Evolutionary conservation across 1,284 basidiomycete species (phyloP), one percentile per base, ranked within the genome.

Genomic region (Marasmius tenuissimus): DNA sequence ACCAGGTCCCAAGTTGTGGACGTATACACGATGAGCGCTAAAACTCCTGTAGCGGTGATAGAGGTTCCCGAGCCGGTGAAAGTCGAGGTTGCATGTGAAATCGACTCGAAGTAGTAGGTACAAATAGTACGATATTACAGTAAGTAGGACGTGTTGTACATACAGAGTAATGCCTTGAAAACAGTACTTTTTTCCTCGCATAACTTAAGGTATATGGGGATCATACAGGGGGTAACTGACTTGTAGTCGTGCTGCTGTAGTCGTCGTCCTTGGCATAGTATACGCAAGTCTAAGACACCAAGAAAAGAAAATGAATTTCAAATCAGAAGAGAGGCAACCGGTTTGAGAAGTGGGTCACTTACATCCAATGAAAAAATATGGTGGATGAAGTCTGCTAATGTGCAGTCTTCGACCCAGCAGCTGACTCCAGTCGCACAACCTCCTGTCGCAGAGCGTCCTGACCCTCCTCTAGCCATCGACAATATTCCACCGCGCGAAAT

Each of bases 401-500:
- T 16, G 50, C n/a, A 14, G 34, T 20, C 14, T 54, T 16, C 42
- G 67, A 79, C 81, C 82, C 84, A 7, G 86, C 87, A 0, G 85
- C 86, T 7, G 81, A 74, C 72, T 92, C 90, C 6, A 87, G 73
- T 63, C 84, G 78, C 42, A 76, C 62, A 5, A 92, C 87, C 72
- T 92, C 89, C 47, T 82, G 79, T 59, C 73, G 70, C 45, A 92
- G 77, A 0, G 88, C 86, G 60, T 88, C 85, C 45, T 83, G 78
- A 7, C 87, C 86, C 69, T 92, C 88, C 69, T 92, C 89, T 22
- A 93, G 75, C 87, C 88, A 93, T 47, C 78, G 81, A 69, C 87
- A 85, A 67, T 92, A 93, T 69, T 92, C 91, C 57, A 89, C 89
- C 0, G 91, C 89, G 42, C 90, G 83, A 72, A 92, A 92, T 51